A percentile compares a stretch with the other conserved stretches of the same genome.
These are phyloP conservation scores for Smithsoniella earleae DNA, from an alignment of 163 green algal genomes.

Conservation along the genomic window DNA sequence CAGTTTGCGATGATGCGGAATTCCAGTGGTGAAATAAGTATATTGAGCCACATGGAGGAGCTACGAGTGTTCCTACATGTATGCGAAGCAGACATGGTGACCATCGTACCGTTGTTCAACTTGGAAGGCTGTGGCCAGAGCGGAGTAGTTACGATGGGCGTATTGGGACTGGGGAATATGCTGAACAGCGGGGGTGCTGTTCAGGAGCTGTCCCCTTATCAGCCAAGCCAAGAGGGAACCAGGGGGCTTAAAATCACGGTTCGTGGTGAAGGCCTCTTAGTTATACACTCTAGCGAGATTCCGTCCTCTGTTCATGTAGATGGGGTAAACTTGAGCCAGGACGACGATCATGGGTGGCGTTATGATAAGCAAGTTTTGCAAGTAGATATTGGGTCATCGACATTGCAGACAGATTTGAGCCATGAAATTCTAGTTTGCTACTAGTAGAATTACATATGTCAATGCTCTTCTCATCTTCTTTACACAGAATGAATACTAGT, in stretches of 20 bases:
- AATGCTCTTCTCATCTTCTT: no score
- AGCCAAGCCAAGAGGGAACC: no score
- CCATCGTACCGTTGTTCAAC: slow-evolving; percentile 44
- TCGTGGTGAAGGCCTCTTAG: slow-evolving; percentile 33
- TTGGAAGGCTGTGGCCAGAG: no score
- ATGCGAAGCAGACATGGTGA: slow-evolving; percentile 45
- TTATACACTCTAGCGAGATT: slow-evolving; percentile 33
- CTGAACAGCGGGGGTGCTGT: slow-evolving; percentile 81
- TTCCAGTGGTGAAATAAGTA: no score
- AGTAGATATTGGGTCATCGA: neutral
- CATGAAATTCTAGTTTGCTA: neutral
- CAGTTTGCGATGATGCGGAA: slow-evolving; percentile 26
- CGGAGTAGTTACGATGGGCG: no score
- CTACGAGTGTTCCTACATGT: neutral
- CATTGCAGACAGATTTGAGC: neutral
- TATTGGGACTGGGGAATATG: slow-evolving; percentile 74
- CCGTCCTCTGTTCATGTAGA: slow-evolving; percentile 27
- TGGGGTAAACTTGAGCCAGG: neutral
- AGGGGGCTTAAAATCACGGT: slow-evolving; percentile 31
- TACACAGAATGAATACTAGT: no score
- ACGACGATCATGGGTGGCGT: neutral
- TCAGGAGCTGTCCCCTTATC: neutral
- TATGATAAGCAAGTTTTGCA: neutral
- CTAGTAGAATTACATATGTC: no score
- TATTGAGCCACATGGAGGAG: neutral